Percentiles rank a stretch among this genome's conserved stretches.
These are phyloP conservation scores for Erodium chrysanthum DNA, from an alignment of 441 rosid species.

Conservation along the genomic window DNA sequence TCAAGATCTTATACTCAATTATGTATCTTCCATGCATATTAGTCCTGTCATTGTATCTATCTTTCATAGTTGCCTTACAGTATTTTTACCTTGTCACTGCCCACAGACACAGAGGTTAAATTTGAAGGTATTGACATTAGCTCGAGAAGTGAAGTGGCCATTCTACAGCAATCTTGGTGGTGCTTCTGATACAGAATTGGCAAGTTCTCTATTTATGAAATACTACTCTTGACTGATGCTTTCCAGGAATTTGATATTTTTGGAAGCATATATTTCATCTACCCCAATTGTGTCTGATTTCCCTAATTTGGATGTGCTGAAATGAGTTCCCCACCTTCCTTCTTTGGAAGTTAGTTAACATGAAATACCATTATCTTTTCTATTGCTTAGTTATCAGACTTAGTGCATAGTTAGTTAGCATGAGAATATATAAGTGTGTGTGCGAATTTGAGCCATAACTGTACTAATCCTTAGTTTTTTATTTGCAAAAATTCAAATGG, in stretches of 20 bases:
- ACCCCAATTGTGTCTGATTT: not conserved
- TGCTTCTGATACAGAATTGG: conserved; percentile 41
- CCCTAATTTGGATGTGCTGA: not conserved
- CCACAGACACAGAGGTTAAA: conserved; percentile 60
- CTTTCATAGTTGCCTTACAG: not conserved
- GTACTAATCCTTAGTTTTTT: too few species aligned
- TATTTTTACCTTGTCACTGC: conserved; percentile 16
- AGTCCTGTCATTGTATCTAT: not conserved
- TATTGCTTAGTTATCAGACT: too few species aligned
- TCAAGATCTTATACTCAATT: conserved; percentile 10
- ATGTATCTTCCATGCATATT: not conserved
- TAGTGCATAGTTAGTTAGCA: not conserved
- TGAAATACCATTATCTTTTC: not conserved
- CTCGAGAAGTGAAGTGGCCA: conserved; percentile 54
- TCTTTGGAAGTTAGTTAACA: not conserved
- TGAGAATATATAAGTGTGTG: not conserved
- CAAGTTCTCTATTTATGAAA: conserved; percentile 16
- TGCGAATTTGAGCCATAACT: too few species aligned
- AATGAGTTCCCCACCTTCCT: not conserved
- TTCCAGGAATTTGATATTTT: not conserved
- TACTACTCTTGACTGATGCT: not conserved
- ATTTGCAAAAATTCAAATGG: too few species aligned
- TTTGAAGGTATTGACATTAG: conserved; percentile 50
- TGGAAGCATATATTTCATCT: not conserved
- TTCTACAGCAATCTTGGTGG: conserved; percentile 44